Evolutionary conservation across 164 flowering plant genomes (phyloP).

Genomic region (Nymphaea colorata): DNA sequence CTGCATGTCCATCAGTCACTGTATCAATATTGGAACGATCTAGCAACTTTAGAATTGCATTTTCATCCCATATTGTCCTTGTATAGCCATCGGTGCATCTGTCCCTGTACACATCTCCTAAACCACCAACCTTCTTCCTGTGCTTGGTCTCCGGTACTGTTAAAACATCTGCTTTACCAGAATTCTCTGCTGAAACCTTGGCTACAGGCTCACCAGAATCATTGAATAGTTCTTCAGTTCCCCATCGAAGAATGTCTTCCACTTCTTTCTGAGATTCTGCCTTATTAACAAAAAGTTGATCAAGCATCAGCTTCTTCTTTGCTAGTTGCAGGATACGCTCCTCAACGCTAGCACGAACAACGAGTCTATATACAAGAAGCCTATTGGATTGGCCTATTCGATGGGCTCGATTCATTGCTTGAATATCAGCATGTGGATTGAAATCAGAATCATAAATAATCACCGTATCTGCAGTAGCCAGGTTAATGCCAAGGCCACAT

Average conservation of each 20-base stretch:
- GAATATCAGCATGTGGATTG: slow-evolving; percentile 99
- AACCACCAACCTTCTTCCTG: slow-evolving; percentile 64
- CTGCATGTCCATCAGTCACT: slow-evolving; percentile 43
- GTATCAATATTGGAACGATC: slow-evolving; percentile 75
- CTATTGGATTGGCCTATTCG: slow-evolving; percentile 95
- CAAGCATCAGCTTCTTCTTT: slow-evolving; percentile 96
- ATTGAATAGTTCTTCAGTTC: slow-evolving; percentile 92
- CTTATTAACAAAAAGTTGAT: slow-evolving; percentile 96
- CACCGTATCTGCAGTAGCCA: slow-evolving; percentile 99
- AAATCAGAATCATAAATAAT: slow-evolving; percentile 98
- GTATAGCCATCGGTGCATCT: slow-evolving; percentile 36
- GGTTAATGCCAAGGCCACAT: slow-evolving; percentile 97
- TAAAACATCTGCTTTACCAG: slow-evolving; percentile 34
- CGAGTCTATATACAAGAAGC: slow-evolving; percentile 93
- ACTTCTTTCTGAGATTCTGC: slow-evolving; percentile 95
- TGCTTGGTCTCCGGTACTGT: slow-evolving; percentile 49
- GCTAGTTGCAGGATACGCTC: slow-evolving; percentile 99
- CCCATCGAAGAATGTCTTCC: slow-evolving; percentile 95
- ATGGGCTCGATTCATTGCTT: slow-evolving; percentile 99
- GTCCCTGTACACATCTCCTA: slow-evolving; percentile 88
- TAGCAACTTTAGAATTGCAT: slow-evolving; percentile 67
- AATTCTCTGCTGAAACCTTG: slow-evolving; percentile 39
- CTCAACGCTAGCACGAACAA: slow-evolving; percentile 98
- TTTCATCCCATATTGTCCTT: slow-evolving; percentile 91
- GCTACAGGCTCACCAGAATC: slow-evolving; percentile 32